Conservation (phyloP, 2,329 filamentous ascomycete genomes). For the Alternaria arbusti region DNA sequence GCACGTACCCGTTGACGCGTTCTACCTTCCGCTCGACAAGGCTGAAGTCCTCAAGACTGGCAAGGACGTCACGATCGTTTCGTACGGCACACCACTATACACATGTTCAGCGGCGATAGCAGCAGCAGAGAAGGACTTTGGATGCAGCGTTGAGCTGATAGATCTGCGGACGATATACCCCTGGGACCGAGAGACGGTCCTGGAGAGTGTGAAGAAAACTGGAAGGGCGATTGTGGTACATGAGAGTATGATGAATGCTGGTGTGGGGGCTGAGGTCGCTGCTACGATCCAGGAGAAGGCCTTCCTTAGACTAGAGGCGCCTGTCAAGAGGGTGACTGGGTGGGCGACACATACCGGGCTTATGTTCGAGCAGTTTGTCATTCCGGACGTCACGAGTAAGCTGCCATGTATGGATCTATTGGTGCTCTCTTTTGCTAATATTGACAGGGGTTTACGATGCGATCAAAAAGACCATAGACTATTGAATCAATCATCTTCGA, state of each 20-base stretch:
- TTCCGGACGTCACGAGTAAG: constrained; percentile 88
- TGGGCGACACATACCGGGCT: constrained; percentile 86
- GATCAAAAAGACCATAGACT: constrained; percentile 56
- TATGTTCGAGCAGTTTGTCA: constrained; percentile 72
- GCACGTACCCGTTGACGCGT: constrained; percentile 81
- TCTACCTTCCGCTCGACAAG: constrained; percentile 83
- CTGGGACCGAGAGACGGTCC: constrained; percentile 83
- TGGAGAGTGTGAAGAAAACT: constrained; percentile 85
- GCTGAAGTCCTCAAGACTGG: constrained; percentile 84
- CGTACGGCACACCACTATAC: constrained; percentile 89
- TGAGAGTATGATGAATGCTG: constrained; percentile 89
- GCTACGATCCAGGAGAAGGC: constrained; percentile 87
- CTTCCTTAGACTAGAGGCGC: constrained; percentile 83
- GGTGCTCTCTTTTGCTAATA: constrained; percentile 27
- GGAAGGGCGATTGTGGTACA: constrained; percentile 87
- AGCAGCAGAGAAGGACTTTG: constrained; percentile 75
- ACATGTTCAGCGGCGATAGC: constrained; percentile 79
- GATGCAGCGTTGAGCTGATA: constrained; percentile 81
- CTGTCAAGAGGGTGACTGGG: constrained; percentile 83
- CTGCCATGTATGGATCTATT: constrained; percentile 31
- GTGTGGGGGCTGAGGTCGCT: constrained; percentile 86
- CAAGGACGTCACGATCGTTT: constrained; percentile 80
- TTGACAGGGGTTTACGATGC: constrained; percentile 55
- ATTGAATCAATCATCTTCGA: constrained; percentile 31
- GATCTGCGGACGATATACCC: constrained; percentile 89